phyloP scores from a whole-genome alignment of 495 filamentous ascomycete species.

The Pseudomonodictys pantanalensis region DNA sequence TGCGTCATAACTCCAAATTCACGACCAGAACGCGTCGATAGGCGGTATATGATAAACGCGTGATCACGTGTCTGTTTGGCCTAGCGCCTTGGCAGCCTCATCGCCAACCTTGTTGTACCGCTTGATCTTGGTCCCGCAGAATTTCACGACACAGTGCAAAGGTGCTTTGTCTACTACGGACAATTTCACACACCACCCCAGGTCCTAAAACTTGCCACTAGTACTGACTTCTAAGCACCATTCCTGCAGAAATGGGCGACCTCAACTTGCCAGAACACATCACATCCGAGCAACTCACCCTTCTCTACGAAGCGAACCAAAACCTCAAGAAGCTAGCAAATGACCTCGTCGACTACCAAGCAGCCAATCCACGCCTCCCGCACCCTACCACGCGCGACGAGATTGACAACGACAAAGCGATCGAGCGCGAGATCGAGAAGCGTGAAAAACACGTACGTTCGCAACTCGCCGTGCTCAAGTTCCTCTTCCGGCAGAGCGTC shows the following conservation, averaged over 20 bases:
- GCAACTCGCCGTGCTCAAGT: constrained; percentile 76
- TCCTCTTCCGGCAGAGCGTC: constrained; percentile 75
- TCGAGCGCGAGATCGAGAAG: constrained; percentile 63
- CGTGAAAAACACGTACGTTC: constrained; percentile 78
- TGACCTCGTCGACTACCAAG: constrained; percentile 13
- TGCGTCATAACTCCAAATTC: too few relatives aligned
- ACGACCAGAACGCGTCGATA: too few relatives aligned
- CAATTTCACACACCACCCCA: neutral
- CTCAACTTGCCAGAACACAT: constrained; percentile 16
- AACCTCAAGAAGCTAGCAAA: constrained; percentile 2
- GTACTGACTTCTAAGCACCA: too few relatives aligned
- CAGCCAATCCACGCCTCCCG: neutral
- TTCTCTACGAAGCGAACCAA: constrained; percentile 16
- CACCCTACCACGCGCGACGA: constrained; percentile 2
- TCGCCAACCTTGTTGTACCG: too few relatives aligned
- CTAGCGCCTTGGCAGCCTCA: too few relatives aligned
- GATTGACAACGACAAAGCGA: constrained; percentile 39
- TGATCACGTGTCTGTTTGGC: too few relatives aligned
- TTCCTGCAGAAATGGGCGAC: too few relatives aligned
- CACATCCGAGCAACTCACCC: too few relatives aligned
- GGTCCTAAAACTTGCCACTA: neutral
- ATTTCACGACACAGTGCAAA: too few relatives aligned
- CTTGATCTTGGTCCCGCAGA: too few relatives aligned
- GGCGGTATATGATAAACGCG: too few relatives aligned
- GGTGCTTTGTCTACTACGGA: too few relatives aligned